Base-by-base conservation (phyloP, 2,329 filamentous ascomycete genomes). In the Calonectria crousiana region DNA sequence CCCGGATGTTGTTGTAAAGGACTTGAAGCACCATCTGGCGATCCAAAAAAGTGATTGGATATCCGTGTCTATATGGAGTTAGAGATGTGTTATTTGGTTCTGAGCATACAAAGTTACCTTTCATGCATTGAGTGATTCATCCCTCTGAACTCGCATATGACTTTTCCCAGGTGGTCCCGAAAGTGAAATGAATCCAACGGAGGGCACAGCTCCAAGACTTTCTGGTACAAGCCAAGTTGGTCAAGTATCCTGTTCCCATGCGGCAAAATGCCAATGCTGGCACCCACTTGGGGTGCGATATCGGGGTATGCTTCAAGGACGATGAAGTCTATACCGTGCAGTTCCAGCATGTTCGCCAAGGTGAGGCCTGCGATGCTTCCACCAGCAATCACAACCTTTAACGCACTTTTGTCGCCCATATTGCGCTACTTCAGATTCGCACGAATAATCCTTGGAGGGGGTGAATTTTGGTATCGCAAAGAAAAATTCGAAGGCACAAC, bases 191-290 rank as follows among this genome's bases (percentile, higher is more conserved):
- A 70, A 14, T 73, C 71, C 30, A 73, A 16, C 23, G 71, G 71
- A 11, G 71, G 71, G 9, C 67, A 67, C 4, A 73, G 67, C 2
- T 71, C 67, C 52, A 64, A 28, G 23, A 74, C 47, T 28, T 71
- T 71, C 2, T 64, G 23, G 36, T 82, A 84, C 8, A 80, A 73
- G 14, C 75, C 77, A 0, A 91, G 78, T 77, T 91, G 89, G 60
- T 90, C 88, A 0, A 90, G 77, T 3, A 91, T 87, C 0, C 86
- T 82, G 4, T 81, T 73, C 0, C 87, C 87, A 41, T 88, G 83
- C 0, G 89, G 84, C 0, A 84, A 70, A 0, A 90, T 77, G 0
- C 84, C 87, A 30, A 91, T 88, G 8, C 84, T 86, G 0, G 88
- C 88, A 0, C 90, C 89, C 0, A 87, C 81, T 47, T 85, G 81